Conservation (phyloP, 768 basidiomycete genomes). For the Tylopilus balloui region DNA sequence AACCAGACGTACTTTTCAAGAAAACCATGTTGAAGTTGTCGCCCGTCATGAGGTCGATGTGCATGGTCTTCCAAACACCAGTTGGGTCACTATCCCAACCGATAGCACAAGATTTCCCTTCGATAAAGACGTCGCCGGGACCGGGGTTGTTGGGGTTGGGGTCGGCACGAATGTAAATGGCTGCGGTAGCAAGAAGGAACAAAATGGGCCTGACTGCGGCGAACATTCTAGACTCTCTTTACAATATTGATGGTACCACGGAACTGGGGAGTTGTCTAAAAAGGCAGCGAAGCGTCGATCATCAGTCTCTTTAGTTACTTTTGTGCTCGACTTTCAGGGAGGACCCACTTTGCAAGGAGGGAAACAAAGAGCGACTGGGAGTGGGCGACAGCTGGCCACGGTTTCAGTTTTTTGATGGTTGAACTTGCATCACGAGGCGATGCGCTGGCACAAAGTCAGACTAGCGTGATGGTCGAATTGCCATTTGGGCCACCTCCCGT, state of each 20-base stretch:
- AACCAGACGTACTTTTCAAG: conserved; percentile 60
- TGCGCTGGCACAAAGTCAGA: not conserved
- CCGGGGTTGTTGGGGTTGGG: conserved; percentile 56
- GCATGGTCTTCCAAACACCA: conserved; percentile 65
- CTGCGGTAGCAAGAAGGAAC: conserved; percentile 22
- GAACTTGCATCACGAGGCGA: not conserved
- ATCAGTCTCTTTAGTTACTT: not conserved
- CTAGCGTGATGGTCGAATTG: not conserved
- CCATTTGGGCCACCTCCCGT: not conserved
- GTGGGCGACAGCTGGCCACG: not conserved
- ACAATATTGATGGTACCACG: not conserved
- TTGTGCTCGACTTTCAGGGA: not conserved
- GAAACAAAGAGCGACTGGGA: conserved; percentile 10
- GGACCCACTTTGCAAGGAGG: conserved; percentile 5
- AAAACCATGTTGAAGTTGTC: conserved; percentile 64
- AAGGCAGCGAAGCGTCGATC: not conserved
- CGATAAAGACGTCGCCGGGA: conserved; percentile 54
- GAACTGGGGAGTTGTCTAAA: not conserved
- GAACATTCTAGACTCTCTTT: conserved; percentile 17
- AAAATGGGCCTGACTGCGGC: conserved; percentile 9
- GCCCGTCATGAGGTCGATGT: conserved; percentile 79
- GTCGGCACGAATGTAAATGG: conserved; percentile 46
- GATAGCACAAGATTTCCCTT: conserved; percentile 52
- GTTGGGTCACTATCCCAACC: conserved; percentile 57
- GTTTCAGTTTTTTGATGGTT: not conserved